Evolutionary conservation across 1,284 basidiomycete species (phyloP).

Genomic region (Trichosporon inkin): DNA sequence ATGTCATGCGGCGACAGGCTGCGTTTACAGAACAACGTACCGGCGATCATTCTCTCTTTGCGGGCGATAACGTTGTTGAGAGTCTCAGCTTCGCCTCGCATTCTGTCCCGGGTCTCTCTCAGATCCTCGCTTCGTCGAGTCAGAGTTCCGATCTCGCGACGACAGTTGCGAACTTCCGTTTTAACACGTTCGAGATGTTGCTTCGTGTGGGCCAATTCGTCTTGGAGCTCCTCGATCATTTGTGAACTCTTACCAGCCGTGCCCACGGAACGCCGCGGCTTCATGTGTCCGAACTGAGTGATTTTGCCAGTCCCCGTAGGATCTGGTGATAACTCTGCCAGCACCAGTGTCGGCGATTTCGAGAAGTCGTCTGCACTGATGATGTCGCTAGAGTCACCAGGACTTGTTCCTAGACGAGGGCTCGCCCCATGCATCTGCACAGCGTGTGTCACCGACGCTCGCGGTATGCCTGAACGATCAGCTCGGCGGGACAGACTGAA

Average conservation of each 20-base stretch:
- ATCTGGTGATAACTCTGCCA: neutral
- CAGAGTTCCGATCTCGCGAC: conserved; percentile 37
- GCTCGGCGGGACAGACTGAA: neutral
- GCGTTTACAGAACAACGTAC: conserved; percentile 19
- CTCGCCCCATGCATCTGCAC: conserved; percentile 27
- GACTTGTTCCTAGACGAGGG: neutral
- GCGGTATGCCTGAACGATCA: conserved; percentile 37
- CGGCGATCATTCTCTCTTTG: conserved; percentile 45
- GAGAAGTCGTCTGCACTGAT: conserved; percentile 8
- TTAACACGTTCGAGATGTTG: conserved; percentile 41
- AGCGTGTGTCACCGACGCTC: conserved; percentile 37
- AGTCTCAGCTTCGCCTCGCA: conserved; percentile 44
- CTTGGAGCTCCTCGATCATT: conserved; percentile 46
- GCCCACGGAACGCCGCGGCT: conserved; percentile 8
- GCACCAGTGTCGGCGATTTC: neutral
- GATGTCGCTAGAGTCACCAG: conserved; percentile 3
- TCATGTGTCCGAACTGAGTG: neutral
- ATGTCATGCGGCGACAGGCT: neutral
- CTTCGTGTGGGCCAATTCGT: conserved; percentile 35
- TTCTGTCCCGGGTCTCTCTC: conserved; percentile 46
- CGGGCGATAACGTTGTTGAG: conserved; percentile 45
- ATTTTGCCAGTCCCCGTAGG: neutral
- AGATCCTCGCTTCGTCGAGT: conserved; percentile 48
- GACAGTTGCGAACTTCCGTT: conserved; percentile 35
- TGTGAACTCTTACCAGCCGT: conserved; percentile 34